These are phyloP conservation scores for Clarireedia hainanense DNA, from an alignment of 2,329 filamentous ascomycete species.

Conservation along the genomic window DNA sequence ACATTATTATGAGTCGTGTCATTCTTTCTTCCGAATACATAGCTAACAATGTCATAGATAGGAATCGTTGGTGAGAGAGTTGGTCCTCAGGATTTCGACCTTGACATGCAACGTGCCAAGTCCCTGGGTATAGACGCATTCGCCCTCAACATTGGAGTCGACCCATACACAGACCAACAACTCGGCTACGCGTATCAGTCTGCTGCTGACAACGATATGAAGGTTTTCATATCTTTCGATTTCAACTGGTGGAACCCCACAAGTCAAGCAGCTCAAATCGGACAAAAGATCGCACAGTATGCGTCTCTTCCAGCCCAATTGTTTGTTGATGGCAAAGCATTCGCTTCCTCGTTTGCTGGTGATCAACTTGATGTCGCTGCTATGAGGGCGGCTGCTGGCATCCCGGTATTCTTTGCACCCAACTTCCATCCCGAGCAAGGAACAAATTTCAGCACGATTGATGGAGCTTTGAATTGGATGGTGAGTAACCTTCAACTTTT, in stretches of 20 bases:
- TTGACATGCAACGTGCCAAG: slow-evolving; percentile 20
- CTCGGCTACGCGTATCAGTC: slow-evolving; percentile 26
- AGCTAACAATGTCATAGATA: slow-evolving; percentile 9
- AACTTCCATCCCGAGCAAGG: slow-evolving; percentile 19
- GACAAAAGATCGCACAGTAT: slow-evolving; percentile 24
- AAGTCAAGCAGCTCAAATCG: slow-evolving; percentile 17
- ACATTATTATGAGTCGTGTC: background rate
- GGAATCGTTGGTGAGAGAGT: slow-evolving; percentile 17
- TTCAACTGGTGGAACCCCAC: slow-evolving; percentile 18
- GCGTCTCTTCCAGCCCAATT: slow-evolving; percentile 29
- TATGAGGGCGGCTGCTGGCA: slow-evolving; percentile 30
- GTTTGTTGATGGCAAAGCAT: slow-evolving; percentile 27
- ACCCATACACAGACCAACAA: slow-evolving; percentile 26
- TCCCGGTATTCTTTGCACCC: slow-evolving; percentile 19
- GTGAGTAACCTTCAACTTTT: background rate
- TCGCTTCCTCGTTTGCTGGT: slow-evolving; percentile 43
- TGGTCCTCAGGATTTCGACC: slow-evolving; percentile 15
- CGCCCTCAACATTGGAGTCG: slow-evolving; percentile 29
- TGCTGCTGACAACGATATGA: slow-evolving; percentile 23
- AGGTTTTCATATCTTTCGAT: slow-evolving; percentile 31
- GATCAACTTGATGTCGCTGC: slow-evolving; percentile 35
- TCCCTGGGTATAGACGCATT: slow-evolving; percentile 31
- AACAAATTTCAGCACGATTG: slow-evolving; percentile 12
- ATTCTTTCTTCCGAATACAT: background rate
- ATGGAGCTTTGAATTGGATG: slow-evolving; percentile 21